Conservation (phyloP, 2,329 filamentous ascomycete genomes). For the Grosmannia clavigera region DNA sequence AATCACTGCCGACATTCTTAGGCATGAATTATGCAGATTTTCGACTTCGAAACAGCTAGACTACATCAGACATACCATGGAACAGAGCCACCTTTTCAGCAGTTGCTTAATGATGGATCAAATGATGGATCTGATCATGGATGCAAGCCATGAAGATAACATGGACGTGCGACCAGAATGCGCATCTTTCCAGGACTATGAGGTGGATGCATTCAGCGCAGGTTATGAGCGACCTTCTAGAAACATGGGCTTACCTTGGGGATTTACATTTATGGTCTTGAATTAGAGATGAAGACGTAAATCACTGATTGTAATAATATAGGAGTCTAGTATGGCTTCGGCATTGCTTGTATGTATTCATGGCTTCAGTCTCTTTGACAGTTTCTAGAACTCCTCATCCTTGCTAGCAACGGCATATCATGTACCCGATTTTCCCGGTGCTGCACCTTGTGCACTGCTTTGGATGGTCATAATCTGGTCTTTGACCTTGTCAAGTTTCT, state of each 20-base stretch:
- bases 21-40: constrained; percentile 19
- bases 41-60: constrained; percentile 18
- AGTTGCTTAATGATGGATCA: constrained; percentile 21
- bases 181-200: constrained; percentile 14
- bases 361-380: neutral
- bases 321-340: neutral
- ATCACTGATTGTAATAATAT: neutral
- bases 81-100: constrained; percentile 18
- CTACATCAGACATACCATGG: constrained; percentile 19
- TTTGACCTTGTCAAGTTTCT: constrained; percentile 46
- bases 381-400: constrained; percentile 1
- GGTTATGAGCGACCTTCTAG: constrained; percentile 19
- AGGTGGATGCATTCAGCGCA: constrained; percentile 16
- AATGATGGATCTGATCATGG: constrained; percentile 21
- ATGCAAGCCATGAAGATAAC: constrained; percentile 16
- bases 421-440: constrained; percentile 10
- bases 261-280: constrained; percentile 24
- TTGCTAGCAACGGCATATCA: constrained; percentile 6
- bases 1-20: constrained; percentile 14
- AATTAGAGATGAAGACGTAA: constrained; percentile 16
- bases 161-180: neutral
- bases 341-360: neutral
- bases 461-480: constrained; percentile 46
- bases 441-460: constrained; percentile 30
- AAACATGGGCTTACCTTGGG: constrained; percentile 25